These are phyloP conservation scores for Typha latifolia DNA, from an alignment of 176 grass and related monocot genomes.

Conservation along the genomic window DNA sequence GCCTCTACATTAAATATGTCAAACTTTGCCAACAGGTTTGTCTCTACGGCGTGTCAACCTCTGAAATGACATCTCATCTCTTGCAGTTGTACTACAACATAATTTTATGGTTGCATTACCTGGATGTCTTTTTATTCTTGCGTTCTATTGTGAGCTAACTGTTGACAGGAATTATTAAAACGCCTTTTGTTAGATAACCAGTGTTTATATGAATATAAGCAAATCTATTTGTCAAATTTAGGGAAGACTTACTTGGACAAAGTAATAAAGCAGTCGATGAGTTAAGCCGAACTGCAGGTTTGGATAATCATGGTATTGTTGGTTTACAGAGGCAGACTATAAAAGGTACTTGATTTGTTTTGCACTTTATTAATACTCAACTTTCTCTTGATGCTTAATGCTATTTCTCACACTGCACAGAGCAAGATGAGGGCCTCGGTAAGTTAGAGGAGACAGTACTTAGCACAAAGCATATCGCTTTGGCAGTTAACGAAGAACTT, in stretches of 20 bases:
- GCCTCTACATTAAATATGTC: conserved; percentile 32
- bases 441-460: conserved; percentile 39
- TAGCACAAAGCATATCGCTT: conserved; percentile 71
- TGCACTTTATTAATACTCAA: background rate
- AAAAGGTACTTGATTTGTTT: conserved; percentile 31
- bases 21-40: conserved; percentile 40
- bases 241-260: conserved; percentile 34
- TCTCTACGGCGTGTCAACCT: background rate
- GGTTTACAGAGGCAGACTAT: conserved; percentile 54
- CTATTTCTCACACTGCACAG: conserved; percentile 20
- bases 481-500: conserved; percentile 69
- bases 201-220: background rate
- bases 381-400: background rate
- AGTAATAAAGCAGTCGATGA: conserved; percentile 36
- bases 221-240: conserved; percentile 4
- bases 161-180: too few species aligned
- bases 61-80: too few species aligned
- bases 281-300: conserved; percentile 22
- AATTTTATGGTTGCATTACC: background rate
- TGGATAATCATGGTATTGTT: conserved; percentile 51
- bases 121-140: background rate
- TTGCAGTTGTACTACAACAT: background rate
- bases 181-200: background rate
- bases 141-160: background rate
- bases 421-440: conserved; percentile 56